These are phyloP conservation scores for Aspergillus nidulans DNA, from an alignment of 495 filamentous ascomycete species.

Conservation along the genomic window DNA sequence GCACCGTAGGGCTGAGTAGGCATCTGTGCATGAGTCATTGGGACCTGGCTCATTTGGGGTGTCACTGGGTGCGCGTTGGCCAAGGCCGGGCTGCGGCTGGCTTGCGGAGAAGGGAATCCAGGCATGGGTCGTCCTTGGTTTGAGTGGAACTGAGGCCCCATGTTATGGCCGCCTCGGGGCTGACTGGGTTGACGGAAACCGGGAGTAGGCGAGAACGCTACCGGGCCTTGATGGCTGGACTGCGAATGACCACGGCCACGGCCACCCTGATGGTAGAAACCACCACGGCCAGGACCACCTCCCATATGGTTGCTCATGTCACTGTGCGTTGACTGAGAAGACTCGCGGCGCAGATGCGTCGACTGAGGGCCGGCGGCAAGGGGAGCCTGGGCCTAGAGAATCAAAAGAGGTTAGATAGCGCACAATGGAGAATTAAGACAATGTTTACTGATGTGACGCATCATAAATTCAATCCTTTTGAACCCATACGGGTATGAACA, in stretches of 20 bases:
- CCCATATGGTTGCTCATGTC: constrained; percentile 61
- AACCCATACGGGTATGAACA: too few species aligned
- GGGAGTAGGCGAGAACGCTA: constrained; percentile 61
- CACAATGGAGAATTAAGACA: too few species aligned
- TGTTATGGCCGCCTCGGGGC: constrained; percentile 57
- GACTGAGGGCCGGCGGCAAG: constrained; percentile 59
- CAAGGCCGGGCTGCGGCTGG: constrained; percentile 68
- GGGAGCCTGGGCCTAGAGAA: constrained; percentile 49
- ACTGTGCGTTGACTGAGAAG: constrained; percentile 72
- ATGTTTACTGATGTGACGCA: too few species aligned
- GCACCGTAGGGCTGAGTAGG: constrained; percentile 50
- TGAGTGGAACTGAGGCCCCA: constrained; percentile 61
- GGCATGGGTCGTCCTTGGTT: constrained; percentile 51
- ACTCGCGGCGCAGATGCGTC: constrained; percentile 75
- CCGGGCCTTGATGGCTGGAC: constrained; percentile 54
- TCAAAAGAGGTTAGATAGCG: too few species aligned
- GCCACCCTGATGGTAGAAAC: constrained; percentile 53
- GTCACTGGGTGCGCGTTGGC: constrained; percentile 63
- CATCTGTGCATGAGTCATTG: constrained; percentile 54
- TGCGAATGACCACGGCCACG: constrained; percentile 66
- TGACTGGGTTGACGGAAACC: constrained; percentile 60
- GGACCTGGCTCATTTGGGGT: constrained; percentile 61
- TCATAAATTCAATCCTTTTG: too few species aligned
- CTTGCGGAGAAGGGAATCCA: constrained; percentile 50
- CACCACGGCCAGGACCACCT: constrained; percentile 51